Evolutionary conservation across 805 yeast genomes (phyloP), one percentile per base, ranked within the genome.

Genomic region (Wickerhamiella lipophila): DNA sequence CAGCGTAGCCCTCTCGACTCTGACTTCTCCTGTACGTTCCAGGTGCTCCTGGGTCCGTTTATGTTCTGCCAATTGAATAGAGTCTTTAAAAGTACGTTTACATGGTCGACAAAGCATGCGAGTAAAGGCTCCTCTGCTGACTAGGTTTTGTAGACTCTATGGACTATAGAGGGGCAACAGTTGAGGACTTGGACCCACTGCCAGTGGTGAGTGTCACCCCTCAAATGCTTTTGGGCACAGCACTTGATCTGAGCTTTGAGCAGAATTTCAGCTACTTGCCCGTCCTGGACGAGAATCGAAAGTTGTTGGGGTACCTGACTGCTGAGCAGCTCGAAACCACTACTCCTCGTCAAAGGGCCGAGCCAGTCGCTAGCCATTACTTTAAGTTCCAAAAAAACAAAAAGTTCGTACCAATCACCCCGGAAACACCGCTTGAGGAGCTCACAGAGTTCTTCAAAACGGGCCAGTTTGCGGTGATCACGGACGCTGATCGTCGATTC

Each of bases 1-100:
- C 6, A 74, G 53, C 0, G 77, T 69, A 1, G 79, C 71, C 12
- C 62, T 56, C 3, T 64, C 64, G 36, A 66, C 70, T 26, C 63
- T 63, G 21, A 68, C 57, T 47, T 59, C 61, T 6, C 70, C 70
- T 0, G 65, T 56, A 2, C 59, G 55, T 21, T 59, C 54, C 39
- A 64, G 49, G 52, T 68, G 97, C 52, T 74, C 79, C 30, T 78
- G 78, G 32, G 86, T 77, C 59, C 84, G 86, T 59, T 85, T 68
- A 66, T 92, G 97, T 60, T 88, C 94, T 3, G 85, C 71, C 60
- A 79, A 78, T 53, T 86, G 82, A 55, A 86, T 66, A 50, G 83
- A 81, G 61, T 92, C 96, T 59, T 86, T 79, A 65, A 77, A 89
- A 1, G 89, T 80, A 50, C 84, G 63, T 53, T 81, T 76, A 64